These are phyloP conservation scores for Fusarium neocosmosporiellum DNA, from an alignment of 2,329 filamentous ascomycete species.

Conservation along the genomic window DNA sequence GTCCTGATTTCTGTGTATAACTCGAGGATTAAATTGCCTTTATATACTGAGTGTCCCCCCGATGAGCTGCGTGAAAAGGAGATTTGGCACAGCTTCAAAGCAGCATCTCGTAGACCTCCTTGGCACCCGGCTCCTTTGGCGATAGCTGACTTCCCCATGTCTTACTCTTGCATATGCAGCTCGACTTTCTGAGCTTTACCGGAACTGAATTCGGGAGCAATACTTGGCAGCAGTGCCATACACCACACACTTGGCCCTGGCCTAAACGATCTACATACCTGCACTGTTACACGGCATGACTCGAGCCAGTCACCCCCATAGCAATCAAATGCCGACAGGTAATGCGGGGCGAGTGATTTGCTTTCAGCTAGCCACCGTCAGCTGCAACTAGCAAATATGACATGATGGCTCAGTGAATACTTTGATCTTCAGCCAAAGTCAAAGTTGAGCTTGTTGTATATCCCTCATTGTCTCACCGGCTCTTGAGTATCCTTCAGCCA, in stretches of 20 bases:
- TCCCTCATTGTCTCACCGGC: background rate
- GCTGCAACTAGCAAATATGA: background rate
- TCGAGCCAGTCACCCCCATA: background rate
- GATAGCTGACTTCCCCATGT: background rate
- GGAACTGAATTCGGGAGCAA: background rate
- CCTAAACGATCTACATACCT: background rate
- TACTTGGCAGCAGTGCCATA: background rate
- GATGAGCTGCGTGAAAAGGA: background rate
- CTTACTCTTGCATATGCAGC: background rate
- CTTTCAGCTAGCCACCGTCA: background rate
- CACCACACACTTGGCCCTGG: background rate
- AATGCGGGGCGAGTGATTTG: background rate
- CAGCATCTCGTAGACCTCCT: background rate
- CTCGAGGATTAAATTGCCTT: background rate
- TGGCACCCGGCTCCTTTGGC: background rate
- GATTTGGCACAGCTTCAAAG: background rate
- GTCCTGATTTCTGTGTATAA: background rate
- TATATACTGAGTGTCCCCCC: background rate
- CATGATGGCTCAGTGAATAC: background rate
- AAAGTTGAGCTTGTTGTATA: background rate
- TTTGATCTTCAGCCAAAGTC: background rate
- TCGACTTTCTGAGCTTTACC: background rate
- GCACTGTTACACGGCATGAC: background rate
- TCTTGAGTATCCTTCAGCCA: background rate
- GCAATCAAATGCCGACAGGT: background rate